Evolutionary conservation across 2,329 filamentous ascomycete species (phyloP), one percentile per base, ranked within the genome.

Genomic region (Colletotrichum sidae): DNA sequence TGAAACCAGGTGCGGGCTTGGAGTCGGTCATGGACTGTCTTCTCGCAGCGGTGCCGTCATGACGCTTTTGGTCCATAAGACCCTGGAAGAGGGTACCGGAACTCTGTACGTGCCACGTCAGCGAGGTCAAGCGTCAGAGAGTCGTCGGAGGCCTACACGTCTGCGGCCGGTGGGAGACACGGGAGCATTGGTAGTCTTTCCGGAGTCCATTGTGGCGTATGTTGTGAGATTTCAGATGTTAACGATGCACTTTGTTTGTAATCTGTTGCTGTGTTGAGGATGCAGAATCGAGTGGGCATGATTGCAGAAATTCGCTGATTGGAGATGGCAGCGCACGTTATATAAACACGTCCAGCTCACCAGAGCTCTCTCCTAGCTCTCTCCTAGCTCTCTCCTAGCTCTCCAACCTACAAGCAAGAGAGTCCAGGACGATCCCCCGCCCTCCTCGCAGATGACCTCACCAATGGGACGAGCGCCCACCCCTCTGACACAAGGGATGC

Each of bases 21-120:
- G 88, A 86, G 62, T 88, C 86, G 37, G 79, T 79, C 69, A 88
- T 77, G 71, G 84, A 87, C 71, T 84, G 81, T 6, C 86, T 84
- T 12, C 86, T 82, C n/a, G 82, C 81, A 2, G 63, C 69, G 33
- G 82, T 80, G 62, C 82, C 78, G 51, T 76, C 76, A 17, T 75
- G 72, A 55, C 84, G 81, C 75, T 86, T 87, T 61, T 84, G 81
- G 67, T 82, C 79, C 51, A 81, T 77, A 2, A 88, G 81, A 11
- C 80, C 77, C 5, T 85, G 81, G 73, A 87, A 88, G 70, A 84
- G 76, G 52, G 82, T 79, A 51, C 80, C 77, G 8, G 83, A 84
- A 71, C 81, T 82, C 80, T 83, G 61, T 35, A 46, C 49, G 39
- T 63, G 13, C 47, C 10, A 44, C 34, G 54, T 62, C 51, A 65